These are phyloP conservation scores for Delonix regia DNA, from an alignment of 306 rosid species.

Conservation along the genomic window DNA sequence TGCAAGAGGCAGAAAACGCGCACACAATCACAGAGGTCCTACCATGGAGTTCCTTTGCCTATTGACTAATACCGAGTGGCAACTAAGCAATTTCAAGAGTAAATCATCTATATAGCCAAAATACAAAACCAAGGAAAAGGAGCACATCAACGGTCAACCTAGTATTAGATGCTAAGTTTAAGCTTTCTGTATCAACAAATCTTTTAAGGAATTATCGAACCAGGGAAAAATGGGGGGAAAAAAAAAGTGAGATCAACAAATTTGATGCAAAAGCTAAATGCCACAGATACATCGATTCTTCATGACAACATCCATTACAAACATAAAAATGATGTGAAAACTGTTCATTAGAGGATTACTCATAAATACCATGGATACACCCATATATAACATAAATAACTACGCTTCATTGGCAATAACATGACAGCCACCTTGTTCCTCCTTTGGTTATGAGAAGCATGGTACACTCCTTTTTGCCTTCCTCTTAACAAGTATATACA, in stretches of 20 bases:
- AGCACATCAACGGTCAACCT: too few relatives aligned
- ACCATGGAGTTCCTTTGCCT: background rate
- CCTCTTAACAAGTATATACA: background rate
- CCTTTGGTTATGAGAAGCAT: too few relatives aligned
- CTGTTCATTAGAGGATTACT: background rate
- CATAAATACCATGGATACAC: background rate
- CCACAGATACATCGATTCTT: background rate
- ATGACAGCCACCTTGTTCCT: constrained; percentile 2
- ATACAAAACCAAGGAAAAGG: too few relatives aligned
- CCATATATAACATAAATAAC: too few relatives aligned
- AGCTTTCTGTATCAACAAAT: too few relatives aligned
- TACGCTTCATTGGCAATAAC: background rate
- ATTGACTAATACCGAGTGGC: background rate
- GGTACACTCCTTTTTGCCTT: background rate
- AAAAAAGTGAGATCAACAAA: background rate
- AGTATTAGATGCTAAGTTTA: background rate
- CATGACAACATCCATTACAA: background rate
- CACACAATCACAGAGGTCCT: background rate
- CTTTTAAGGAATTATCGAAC: background rate
- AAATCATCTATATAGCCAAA: background rate
- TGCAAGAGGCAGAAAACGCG: background rate
- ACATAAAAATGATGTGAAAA: too few relatives aligned
- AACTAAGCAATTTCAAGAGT: background rate
- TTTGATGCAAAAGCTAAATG: background rate
- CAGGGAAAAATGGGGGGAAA: background rate